phyloP scores from a whole-genome alignment of 2,329 filamentous ascomycete genomes.

The Fusarium veterinarium region DNA sequence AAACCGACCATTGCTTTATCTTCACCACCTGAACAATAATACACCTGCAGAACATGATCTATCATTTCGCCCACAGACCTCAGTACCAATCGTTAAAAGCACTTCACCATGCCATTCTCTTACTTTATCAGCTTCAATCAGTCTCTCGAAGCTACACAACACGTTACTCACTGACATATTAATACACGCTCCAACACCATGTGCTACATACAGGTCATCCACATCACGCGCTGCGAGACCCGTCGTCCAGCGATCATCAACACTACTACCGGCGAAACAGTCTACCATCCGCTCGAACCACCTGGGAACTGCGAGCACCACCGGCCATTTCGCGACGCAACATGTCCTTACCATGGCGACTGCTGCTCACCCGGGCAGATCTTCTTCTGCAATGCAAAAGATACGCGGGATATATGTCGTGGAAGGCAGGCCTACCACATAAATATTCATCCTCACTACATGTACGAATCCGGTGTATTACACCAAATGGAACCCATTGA shows the following conservation, averaged over 20 bases:
- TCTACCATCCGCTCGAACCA: constrained; percentile 27
- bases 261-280: neutral
- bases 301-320: constrained; percentile 8
- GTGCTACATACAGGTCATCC: constrained; percentile 21
- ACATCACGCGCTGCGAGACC: constrained; percentile 28
- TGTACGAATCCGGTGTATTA: neutral
- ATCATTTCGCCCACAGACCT: neutral
- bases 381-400: neutral
- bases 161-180: neutral
- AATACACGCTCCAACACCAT: neutral
- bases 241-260: constrained; percentile 26
- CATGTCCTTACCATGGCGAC: constrained; percentile 9
- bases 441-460: neutral
- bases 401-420: neutral
- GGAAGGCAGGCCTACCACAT: constrained; percentile 22
- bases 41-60: neutral
- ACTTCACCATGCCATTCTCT: neutral
- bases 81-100: neutral
- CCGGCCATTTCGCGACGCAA: accelerated
- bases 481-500: neutral
- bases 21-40: neutral
- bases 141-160: neutral
- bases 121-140: neutral
- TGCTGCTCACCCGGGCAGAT: constrained; percentile 4
- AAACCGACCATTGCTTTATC: constrained; percentile 1